These are phyloP conservation scores for Detonula confervacea DNA, from an alignment of 352 stramenopile species.

Conservation along the genomic window DNA sequence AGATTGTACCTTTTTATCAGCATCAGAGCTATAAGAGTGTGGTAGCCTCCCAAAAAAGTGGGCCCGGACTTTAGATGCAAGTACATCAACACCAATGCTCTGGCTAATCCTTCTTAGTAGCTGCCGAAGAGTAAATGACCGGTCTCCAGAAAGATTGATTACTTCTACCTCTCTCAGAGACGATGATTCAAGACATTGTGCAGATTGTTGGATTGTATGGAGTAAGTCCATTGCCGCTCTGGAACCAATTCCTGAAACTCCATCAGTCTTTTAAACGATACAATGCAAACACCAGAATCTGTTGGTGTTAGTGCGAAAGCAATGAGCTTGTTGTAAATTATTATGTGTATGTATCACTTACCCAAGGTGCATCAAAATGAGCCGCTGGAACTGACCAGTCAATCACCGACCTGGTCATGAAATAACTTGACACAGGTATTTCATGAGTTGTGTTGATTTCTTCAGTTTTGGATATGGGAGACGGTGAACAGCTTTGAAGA, in stretches of 20 bases:
- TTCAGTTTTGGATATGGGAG: slow-evolving; percentile 10
- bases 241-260: slow-evolving; percentile 22
- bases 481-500: slow-evolving; percentile 15
- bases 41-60: slow-evolving; percentile 61
- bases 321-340: background rate
- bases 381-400: slow-evolving; percentile 36
- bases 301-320: background rate
- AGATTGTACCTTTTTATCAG: slow-evolving; percentile 8
- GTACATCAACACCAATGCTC: slow-evolving; percentile 31
- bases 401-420: slow-evolving; percentile 40
- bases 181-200: background rate
- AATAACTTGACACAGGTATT: slow-evolving; percentile 22
- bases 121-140: background rate
- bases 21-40: background rate
- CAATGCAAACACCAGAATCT: background rate
- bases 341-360: slow-evolving; percentile 9
- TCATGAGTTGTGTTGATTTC: background rate
- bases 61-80: slow-evolving; percentile 42
- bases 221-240: slow-evolving; percentile 26
- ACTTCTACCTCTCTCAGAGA: background rate
- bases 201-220: slow-evolving; percentile 19
- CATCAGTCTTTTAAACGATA: slow-evolving; percentile 22
- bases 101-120: slow-evolving; percentile 32
- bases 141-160: background rate
- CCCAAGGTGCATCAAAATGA: slow-evolving; percentile 38